Percentiles rank a stretch among this genome's conserved stretches.
Evolutionary conservation across 2,329 filamentous ascomycete species (phyloP).

Genomic region (Aspergillus fijiensis): DNA sequence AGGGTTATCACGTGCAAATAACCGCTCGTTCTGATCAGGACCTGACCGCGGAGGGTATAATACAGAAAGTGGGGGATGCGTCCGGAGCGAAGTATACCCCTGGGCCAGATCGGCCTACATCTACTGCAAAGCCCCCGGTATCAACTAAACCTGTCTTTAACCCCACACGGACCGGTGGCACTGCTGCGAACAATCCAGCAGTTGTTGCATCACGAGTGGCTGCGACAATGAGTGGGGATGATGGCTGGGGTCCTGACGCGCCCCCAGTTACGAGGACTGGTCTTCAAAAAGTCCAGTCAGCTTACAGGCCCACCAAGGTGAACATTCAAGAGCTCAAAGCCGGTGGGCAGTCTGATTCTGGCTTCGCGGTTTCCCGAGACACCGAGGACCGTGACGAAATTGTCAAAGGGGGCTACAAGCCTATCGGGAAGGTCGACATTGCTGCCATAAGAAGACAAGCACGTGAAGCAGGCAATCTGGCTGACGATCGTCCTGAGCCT

Average conservation of each 20-base stretch:
- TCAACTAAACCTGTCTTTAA: conserved; percentile 91
- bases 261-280: conserved; percentile 84
- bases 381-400: conserved; percentile 60
- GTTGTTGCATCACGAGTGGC: conserved; percentile 49
- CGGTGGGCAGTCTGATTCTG: conserved; percentile 62
- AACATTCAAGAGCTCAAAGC: conserved; percentile 83
- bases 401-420: conserved; percentile 84
- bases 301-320: conserved; percentile 94
- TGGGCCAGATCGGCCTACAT: conserved; percentile 55
- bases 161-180: conserved; percentile 62
- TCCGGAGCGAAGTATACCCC: conserved; percentile 92
- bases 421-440: conserved; percentile 96
- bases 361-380: conserved; percentile 48
- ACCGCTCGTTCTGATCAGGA: conserved; percentile 90
- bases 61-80: conserved; percentile 91
- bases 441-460: conserved; percentile 78
- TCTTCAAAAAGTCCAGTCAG: conserved; percentile 85
- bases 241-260: conserved; percentile 94
- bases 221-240: conserved; percentile 64
- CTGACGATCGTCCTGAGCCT: conserved; percentile 76
- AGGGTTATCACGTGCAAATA: conserved; percentile 95
- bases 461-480: conserved; percentile 53
- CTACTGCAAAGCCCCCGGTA: conserved; percentile 64
- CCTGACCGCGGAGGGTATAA: conserved; percentile 79
- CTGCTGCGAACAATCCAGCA: conserved; percentile 66